These are phyloP conservation scores for Flueggea neowawraea DNA, from an alignment of 441 rosid species.

Conservation along the genomic window DNA sequence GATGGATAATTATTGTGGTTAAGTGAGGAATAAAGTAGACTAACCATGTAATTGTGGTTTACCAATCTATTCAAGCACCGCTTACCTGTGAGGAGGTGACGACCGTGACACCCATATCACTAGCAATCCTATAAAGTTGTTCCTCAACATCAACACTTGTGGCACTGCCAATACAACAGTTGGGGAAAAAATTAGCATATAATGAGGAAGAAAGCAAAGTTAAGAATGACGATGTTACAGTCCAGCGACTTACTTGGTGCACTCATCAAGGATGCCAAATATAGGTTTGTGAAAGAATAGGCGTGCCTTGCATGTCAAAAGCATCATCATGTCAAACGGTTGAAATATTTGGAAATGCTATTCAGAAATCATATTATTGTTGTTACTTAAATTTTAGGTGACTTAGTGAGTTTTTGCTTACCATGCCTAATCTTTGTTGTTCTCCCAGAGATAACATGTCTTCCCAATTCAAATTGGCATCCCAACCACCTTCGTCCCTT, in stretches of 20 bases:
- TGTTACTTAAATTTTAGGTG: not conserved
- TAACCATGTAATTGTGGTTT: not conserved
- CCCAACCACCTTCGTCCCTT: slow-evolving; percentile 92
- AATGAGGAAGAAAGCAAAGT: not conserved
- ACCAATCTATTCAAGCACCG: slow-evolving; percentile 4
- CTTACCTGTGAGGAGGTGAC: slow-evolving; percentile 96
- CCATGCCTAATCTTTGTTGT: slow-evolving; percentile 99
- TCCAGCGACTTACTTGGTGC: slow-evolving; percentile 80
- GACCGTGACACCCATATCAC: slow-evolving; percentile 85
- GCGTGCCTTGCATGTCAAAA: slow-evolving; percentile 64
- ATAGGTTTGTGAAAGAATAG: slow-evolving; percentile 93
- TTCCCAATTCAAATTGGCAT: slow-evolving; percentile 86
- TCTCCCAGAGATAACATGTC: slow-evolving; percentile 97
- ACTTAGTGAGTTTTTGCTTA: slow-evolving; percentile 27
- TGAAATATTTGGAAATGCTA: not conserved
- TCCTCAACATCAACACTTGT: slow-evolving; percentile 99
- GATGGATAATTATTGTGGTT: not conserved
- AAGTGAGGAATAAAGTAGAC: not conserved
- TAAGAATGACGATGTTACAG: not conserved
- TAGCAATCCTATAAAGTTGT: slow-evolving; percentile 90
- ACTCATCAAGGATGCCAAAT: slow-evolving; percentile 98
- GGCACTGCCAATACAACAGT: slow-evolving; percentile 49
- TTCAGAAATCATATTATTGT: not conserved
- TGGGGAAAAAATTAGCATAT: not conserved
- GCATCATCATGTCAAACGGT: slow-evolving; percentile 18